These are phyloP conservation scores for Eutypella sp. DNA, from an alignment of 2,329 filamentous ascomycete species.

Conservation along the genomic window DNA sequence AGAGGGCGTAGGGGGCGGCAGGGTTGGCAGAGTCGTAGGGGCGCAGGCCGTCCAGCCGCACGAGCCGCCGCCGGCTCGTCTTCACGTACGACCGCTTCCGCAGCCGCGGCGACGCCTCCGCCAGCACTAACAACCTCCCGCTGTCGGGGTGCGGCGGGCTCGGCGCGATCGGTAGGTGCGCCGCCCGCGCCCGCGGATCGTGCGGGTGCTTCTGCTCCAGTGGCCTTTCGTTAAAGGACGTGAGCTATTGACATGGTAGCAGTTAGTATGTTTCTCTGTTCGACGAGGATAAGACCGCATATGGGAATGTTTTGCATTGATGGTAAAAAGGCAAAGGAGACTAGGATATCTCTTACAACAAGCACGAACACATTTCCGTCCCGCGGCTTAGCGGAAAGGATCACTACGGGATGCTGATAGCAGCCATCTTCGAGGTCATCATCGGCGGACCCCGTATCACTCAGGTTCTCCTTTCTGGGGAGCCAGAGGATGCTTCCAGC, in stretches of 20 bases:
- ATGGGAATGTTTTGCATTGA: not conserved
- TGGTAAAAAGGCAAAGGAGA: slow-evolving; percentile 1
- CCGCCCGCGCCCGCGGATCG: slow-evolving; percentile 4
- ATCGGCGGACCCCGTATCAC: not conserved
- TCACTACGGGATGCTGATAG: slow-evolving; percentile 19
- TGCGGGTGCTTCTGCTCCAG: slow-evolving; percentile 8
- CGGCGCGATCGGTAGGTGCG: slow-evolving; percentile 17
- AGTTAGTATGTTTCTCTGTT: not conserved
- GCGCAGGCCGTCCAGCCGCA: slow-evolving; percentile 6
- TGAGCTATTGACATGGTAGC: slow-evolving; percentile 12
- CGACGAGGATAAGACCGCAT: not conserved
- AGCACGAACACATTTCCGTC: slow-evolving; percentile 15
- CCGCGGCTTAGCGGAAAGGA: slow-evolving; percentile 15
- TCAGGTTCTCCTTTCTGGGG: not conserved
- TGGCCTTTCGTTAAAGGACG: slow-evolving; percentile 12
- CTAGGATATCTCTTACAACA: too few relatives aligned
- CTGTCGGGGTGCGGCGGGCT: slow-evolving; percentile 17
- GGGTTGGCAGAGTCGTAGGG: slow-evolving; percentile 10
- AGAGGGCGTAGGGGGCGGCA: slow-evolving; percentile 11
- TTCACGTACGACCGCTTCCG: slow-evolving; percentile 16
- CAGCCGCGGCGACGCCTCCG: slow-evolving; percentile 6
- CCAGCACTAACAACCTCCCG: slow-evolving; percentile 13
- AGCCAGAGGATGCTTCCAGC: not conserved
- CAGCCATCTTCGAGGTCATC: slow-evolving; percentile 9
- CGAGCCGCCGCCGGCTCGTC: slow-evolving; percentile 6